These are phyloP conservation scores for Suillus fuscotomentosus DNA, from an alignment of 768 basidiomycete genomes.

Conservation along the genomic window DNA sequence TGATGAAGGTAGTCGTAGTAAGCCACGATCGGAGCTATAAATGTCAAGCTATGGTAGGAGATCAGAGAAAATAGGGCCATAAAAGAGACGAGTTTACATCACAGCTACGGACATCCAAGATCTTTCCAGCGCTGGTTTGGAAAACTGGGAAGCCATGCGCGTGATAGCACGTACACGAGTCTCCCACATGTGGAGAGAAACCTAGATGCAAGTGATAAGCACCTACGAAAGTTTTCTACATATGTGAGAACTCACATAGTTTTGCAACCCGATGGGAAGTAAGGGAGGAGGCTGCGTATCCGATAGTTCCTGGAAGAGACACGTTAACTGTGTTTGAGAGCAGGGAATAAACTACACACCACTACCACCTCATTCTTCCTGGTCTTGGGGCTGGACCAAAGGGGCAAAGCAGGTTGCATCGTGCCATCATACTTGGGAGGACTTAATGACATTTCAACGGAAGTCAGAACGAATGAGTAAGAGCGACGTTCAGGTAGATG, in stretches of 20 bases:
- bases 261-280: slow-evolving; percentile 38
- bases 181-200: slow-evolving; percentile 44
- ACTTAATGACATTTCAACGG: background rate
- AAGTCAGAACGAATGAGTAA: background rate
- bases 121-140: slow-evolving; percentile 44
- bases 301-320: slow-evolving; percentile 31
- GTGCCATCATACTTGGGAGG: background rate
- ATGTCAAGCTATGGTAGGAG: slow-evolving; percentile 28
- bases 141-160: slow-evolving; percentile 36
- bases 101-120: slow-evolving; percentile 38
- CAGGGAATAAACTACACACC: slow-evolving; percentile 16
- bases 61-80: slow-evolving; percentile 1
- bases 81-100: slow-evolving; percentile 31
- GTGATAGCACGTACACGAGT: slow-evolving; percentile 38
- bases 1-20: slow-evolving; percentile 33
- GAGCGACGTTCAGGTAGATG: background rate
- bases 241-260: slow-evolving; percentile 29
- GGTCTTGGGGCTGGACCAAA: slow-evolving; percentile 11
- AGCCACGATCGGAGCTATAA: slow-evolving; percentile 39
- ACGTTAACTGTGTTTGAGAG: background rate
- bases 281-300: slow-evolving; percentile 26
- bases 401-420: slow-evolving; percentile 4
- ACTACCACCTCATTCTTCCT: slow-evolving; percentile 22
- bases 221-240: background rate
- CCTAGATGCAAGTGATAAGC: slow-evolving; percentile 22